Evolutionary conservation across 2,329 filamentous ascomycete species (phyloP), one percentile per base, ranked within the genome.

Genomic region (Penicillium sp.): DNA sequence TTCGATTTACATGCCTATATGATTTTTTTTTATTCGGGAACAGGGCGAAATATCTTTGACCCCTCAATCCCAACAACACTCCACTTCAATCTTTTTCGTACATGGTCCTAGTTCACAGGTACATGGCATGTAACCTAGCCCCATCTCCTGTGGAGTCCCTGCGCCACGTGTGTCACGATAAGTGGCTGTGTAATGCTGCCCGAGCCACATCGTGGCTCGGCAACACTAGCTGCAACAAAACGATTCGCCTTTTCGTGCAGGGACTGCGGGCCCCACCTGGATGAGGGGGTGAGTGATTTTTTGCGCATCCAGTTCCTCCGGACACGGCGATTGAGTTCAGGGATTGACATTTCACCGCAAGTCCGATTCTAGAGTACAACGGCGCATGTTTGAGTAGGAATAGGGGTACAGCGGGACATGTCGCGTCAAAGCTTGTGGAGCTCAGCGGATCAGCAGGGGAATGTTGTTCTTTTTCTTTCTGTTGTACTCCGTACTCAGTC

Each of bases 161-260:
- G 31, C 46, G 64, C 64, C 62, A 66, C 65, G 64, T 67, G 64
- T 67, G 53, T 48, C 43, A 42, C 50, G 29, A 10, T 45, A 19
- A 66, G 65, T 67, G 65, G 65, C 65, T 65, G 64, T 65, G 64
- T 50, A 33, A 31, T 27, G 7, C 44, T 22, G 19, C 6, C 24
- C 52, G 49, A 58, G 63, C 63, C 63, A 65, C 62, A 57, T 56
- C 26, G 55, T 63, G 60, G 58, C 60, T 65, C 44, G 37, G 52
- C 60, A 31, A 16, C 0, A 16, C 13, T 33, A 16, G 13, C 31
- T 33, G 49, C n/a, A 10, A 21, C 24, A 27, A 19, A 39, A 39
- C n/a, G 19, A 39, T 19, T 39, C 35, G 10, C 7, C 13, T 31
- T 31, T 31, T 33, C 31, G 14, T 13, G 45, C 45, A n/a, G 26